Conservation (phyloP, 2,329 filamentous ascomycete genomes). For the Fusarium tjaetaba region DNA sequence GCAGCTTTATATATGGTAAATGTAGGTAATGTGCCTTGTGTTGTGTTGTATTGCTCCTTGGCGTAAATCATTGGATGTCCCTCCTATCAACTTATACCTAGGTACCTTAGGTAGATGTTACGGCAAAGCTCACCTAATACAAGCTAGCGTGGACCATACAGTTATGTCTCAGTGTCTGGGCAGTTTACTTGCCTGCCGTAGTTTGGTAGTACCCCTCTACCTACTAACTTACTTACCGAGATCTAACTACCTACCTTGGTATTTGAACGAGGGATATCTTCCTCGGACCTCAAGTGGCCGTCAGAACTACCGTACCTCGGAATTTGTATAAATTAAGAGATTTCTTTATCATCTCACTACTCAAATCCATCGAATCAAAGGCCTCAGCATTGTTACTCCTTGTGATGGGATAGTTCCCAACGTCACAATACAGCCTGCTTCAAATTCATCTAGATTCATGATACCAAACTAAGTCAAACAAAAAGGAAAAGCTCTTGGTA, state of each 20-base stretch:
- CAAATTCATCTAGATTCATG: background rate
- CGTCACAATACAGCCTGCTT: background rate
- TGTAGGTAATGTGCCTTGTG: background rate
- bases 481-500: background rate
- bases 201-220: background rate
- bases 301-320: constrained; percentile 12
- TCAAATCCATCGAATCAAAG: background rate
- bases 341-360: background rate
- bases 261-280: background rate
- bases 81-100: background rate
- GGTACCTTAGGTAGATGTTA: background rate
- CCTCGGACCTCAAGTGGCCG: background rate
- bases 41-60: background rate
- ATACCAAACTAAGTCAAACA: background rate
- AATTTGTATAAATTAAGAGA: background rate
- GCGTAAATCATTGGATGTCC: background rate
- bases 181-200: background rate
- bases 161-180: background rate
- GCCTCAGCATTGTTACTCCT: background rate
- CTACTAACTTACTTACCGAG: background rate
- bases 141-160: background rate
- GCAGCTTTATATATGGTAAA: background rate
- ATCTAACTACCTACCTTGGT: background rate
- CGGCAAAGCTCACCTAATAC: background rate
- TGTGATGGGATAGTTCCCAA: background rate